These are phyloP conservation scores for Aphanomyces cochlioides DNA, from an alignment of 352 stramenopile species.

Conservation along the genomic window DNA sequence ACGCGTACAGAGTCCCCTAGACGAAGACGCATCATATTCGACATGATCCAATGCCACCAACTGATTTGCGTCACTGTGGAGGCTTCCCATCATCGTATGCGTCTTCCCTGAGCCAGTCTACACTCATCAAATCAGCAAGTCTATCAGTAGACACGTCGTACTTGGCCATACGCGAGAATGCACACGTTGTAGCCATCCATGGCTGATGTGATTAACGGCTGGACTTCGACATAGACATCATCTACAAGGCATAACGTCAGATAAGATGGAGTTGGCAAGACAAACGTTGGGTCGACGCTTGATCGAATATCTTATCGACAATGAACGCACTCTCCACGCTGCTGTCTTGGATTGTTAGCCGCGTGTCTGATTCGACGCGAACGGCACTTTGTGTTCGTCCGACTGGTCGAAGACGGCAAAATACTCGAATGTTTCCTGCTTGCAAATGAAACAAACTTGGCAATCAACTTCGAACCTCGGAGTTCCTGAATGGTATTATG, in stretches of 20 bases:
- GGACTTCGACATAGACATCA: conserved; percentile 90
- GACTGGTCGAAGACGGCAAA: conserved; percentile 69
- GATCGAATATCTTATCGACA: conserved; percentile 52
- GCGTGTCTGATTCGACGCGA: neutral
- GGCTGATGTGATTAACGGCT: conserved; percentile 82
- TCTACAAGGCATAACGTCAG: conserved; percentile 35
- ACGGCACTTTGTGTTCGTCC: conserved; percentile 24
- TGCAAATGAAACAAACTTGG: neutral
- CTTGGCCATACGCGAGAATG: conserved; percentile 95
- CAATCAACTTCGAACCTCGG: conserved; percentile 10
- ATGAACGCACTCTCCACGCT: neutral
- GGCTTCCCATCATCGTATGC: conserved; percentile 38
- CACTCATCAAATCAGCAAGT: neutral
- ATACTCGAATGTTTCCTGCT: conserved; percentile 61
- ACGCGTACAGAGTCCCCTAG: conserved; percentile 14
- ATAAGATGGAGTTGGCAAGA: conserved; percentile 34
- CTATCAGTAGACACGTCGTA: conserved; percentile 19
- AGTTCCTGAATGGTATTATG: conserved; percentile 35
- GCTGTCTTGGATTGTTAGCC: neutral
- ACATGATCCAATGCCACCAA: neutral
- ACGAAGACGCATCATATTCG: neutral
- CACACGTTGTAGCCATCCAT: conserved; percentile 91
- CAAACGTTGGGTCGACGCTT: conserved; percentile 72
- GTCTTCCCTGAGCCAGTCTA: conserved; percentile 47
- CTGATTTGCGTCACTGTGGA: neutral